A percentile compares a stretch with the other conserved stretches of the same genome.
Evolutionary conservation across 805 yeast genomes (phyloP).

Genomic region (Hyphopichia homilentoma): DNA sequence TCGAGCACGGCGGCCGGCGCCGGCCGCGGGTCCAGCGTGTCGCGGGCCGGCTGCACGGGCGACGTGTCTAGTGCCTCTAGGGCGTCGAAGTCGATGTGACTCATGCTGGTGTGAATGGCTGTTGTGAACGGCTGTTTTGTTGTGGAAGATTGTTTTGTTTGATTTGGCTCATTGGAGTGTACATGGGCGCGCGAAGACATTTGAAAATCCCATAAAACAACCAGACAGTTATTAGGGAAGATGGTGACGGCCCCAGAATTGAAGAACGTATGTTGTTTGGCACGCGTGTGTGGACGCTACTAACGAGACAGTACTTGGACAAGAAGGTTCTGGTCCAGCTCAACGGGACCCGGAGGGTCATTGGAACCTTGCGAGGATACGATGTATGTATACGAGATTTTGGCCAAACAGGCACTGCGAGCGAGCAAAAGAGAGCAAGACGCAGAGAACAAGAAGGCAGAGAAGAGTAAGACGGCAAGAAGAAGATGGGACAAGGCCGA

Average conservation of each 20-base stretch:
- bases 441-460: no score
- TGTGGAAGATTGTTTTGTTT: no score
- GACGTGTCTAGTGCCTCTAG: neutral
- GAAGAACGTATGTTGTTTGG: constrained; percentile 41
- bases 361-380: constrained; percentile 82
- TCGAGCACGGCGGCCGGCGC: neutral
- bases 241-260: constrained; percentile 66
- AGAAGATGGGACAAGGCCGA: no score
- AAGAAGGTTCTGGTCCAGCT: constrained; percentile 69
- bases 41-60: neutral
- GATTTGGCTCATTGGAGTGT: no score
- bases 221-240: no score
- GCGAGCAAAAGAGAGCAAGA: neutral
- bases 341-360: constrained; percentile 72
- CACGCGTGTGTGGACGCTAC: neutral
- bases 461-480: no score
- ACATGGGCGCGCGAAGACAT: no score
- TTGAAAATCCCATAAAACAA: no score
- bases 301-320: constrained; percentile 61
- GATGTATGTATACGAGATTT: constrained; percentile 45
- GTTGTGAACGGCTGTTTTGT: no score
- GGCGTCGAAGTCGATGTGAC: neutral
- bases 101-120: no score
- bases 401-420: neutral
- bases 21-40: neutral